Conservation (phyloP, 208 protist species). For the Spongospora subterranea region DNA sequence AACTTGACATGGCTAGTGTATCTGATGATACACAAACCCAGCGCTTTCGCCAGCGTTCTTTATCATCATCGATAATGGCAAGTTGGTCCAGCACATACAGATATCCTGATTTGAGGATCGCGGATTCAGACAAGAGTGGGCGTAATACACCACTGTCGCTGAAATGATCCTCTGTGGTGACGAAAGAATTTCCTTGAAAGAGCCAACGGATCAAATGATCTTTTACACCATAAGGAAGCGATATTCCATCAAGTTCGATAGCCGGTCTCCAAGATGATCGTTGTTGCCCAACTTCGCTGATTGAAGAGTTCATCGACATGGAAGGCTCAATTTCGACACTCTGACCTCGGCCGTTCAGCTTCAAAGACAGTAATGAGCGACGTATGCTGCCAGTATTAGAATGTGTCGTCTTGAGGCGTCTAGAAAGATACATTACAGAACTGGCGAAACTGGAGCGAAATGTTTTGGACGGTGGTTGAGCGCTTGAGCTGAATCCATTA, state of each 20-base stretch:
- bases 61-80: neutral
- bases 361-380: neutral
- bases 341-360: conserved; percentile 42
- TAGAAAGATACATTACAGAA: neutral
- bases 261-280: neutral
- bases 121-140: neutral
- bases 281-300: neutral
- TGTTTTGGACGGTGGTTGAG: neutral
- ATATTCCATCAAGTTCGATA: neutral
- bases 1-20: neutral
- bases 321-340: neutral
- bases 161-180: neutral
- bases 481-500: neutral
- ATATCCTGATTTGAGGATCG: neutral
- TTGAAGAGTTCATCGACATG: conserved; percentile 31
- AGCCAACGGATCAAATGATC: neutral
- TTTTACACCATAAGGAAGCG: neutral
- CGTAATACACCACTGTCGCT: conserved; percentile 8
- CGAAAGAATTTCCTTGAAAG: neutral
- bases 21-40: neutral
- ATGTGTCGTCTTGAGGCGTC: neutral
- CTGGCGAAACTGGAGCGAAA: conserved; percentile 17
- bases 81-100: neutral
- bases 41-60: neutral
- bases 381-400: neutral